Evolutionary conservation across 805 yeast genomes (phyloP), one percentile per base, ranked within the genome.

Genomic region (Kurtzmaniella fragi): DNA sequence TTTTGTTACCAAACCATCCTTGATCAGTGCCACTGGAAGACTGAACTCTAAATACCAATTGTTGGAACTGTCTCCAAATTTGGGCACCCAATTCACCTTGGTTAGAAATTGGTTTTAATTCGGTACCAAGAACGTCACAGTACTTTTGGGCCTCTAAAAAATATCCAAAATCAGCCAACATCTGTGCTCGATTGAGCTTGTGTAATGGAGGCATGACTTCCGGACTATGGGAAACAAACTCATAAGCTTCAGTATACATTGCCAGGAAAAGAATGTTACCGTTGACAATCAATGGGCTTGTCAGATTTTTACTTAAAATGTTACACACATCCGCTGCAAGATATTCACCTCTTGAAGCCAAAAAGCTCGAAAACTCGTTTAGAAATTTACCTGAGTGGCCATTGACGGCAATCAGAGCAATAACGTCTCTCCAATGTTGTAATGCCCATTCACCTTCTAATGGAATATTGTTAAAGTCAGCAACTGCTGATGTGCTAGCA

Each of bases 221-320:
- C 1, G 53, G 48, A 1, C 63, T 46, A 12, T 55, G 51, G 29
- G 70, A 55, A 6, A 68, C 54, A 50, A 66, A 82, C 56, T 87
- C 95, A 53, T 81, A 85, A 4, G 84, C 58, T 54, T 87, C 95
- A 4, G 84, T 78, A 53, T 83, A 70, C 20, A 82, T 54, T 1
- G 38, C 50, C 44, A 53, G 54, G 37, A 40, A 59, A 17, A 10
- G 60, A 54, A 41, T 51, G 38, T 48, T 54, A 6, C 61, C 61
- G 2, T 76, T 77, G 14, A 77, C 60, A 28, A 54, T 49, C 13
- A 48, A 32, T 8, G 57, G 47, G 2, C 73, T 59, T 27, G 75
- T 48, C 9, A 78, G 75, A 26, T 68, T 41, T 20, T 75, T 74
- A 0, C 76, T 71, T 32, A 78, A 52, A 35, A 77, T 56, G 39